A percentile compares a stretch with the other conserved stretches of the same genome.
These are phyloP conservation scores for Elsinoe batatas DNA, from an alignment of 2,329 filamentous ascomycete genomes.

Conservation along the genomic window DNA sequence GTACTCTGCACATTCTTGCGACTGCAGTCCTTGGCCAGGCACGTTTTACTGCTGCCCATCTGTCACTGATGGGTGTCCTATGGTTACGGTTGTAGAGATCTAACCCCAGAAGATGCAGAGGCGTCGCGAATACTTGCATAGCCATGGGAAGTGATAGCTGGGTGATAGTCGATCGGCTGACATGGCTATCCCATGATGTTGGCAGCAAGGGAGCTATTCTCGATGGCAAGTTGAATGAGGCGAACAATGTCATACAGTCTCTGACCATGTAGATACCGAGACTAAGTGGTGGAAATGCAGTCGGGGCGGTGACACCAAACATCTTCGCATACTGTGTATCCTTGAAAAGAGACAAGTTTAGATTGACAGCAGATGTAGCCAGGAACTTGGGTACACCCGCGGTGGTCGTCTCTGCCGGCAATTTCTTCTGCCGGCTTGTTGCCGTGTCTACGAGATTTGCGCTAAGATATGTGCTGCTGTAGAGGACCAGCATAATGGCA, in stretches of 20 bases:
- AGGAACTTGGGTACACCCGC: conserved; percentile 17
- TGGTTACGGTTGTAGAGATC: conserved; percentile 18
- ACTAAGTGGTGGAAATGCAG: conserved; percentile 17
- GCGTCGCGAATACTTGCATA: conserved; percentile 19
- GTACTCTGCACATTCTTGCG: conserved; percentile 18
- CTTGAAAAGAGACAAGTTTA: conserved; percentile 19
- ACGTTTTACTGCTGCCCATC: conserved; percentile 12
- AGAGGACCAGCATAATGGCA: conserved; percentile 18
- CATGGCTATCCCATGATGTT: conserved; percentile 15
- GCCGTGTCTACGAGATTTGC: conserved; percentile 19
- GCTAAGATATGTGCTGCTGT: conserved; percentile 19
- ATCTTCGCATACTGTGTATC: conserved; percentile 18
- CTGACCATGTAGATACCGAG: conserved; percentile 18
- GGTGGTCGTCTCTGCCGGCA: conserved; percentile 14
- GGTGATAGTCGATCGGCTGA: conserved; percentile 16
- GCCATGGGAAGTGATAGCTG: conserved; percentile 17
- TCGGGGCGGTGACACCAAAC: conserved; percentile 16
- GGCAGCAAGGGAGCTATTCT: conserved; percentile 16
- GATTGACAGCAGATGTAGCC: conserved; percentile 17
- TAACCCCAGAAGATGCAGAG: conserved; percentile 19
- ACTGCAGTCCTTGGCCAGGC: conserved; percentile 16
- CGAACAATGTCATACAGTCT: conserved; percentile 19
- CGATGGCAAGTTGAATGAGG: conserved; percentile 18
- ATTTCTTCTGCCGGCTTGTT: conserved; percentile 11
- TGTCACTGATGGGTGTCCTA: conserved; percentile 9